Percentiles rank a stretch among this genome's conserved stretches.
Evolutionary conservation across 2,329 filamentous ascomycete genomes (phyloP).

Genomic region (Chaetomiaceae sp.): DNA sequence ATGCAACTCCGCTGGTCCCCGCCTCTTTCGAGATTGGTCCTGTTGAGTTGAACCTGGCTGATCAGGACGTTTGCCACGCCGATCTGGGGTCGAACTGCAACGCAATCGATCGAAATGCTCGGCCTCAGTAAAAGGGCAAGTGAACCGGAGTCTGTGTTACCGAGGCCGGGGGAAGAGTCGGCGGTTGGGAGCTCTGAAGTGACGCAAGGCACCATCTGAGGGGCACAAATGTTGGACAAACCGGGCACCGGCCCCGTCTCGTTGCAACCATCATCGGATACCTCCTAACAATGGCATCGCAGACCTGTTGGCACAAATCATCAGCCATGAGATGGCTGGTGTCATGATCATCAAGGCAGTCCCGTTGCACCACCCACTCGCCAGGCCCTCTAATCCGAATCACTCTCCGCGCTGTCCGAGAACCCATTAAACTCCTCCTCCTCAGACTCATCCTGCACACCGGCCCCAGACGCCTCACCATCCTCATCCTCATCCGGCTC

Average conservation of each 20-base stretch:
- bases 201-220: not conserved
- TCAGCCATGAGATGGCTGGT: not conserved
- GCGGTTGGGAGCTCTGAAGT: not conserved
- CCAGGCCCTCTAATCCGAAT: slow-evolving; percentile 20
- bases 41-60: not conserved
- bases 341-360: not conserved
- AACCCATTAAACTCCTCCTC: slow-evolving; percentile 59
- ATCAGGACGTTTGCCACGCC: slow-evolving; percentile 4
- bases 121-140: not conserved
- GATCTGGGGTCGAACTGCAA: not conserved
- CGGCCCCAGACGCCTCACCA: slow-evolving; percentile 29
- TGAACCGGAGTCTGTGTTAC: not conserved
- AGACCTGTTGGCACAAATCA: not conserved
- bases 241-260: too few relatives aligned
- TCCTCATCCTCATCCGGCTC: slow-evolving; percentile 35
- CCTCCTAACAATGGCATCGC: not conserved
- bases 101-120: not conserved
- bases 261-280: not conserved
- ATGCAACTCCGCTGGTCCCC: not conserved
- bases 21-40: not conserved
- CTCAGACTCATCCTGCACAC: slow-evolving; percentile 39
- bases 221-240: not conserved
- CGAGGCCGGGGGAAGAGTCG: too few relatives aligned
- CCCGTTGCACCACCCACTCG: not conserved
- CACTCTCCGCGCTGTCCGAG: slow-evolving; percentile 35